Evolutionary conservation across 805 yeast genomes (phyloP), one percentile per base, ranked within the genome.

Genomic region (Groenewaldozyma salmanticensis): DNA sequence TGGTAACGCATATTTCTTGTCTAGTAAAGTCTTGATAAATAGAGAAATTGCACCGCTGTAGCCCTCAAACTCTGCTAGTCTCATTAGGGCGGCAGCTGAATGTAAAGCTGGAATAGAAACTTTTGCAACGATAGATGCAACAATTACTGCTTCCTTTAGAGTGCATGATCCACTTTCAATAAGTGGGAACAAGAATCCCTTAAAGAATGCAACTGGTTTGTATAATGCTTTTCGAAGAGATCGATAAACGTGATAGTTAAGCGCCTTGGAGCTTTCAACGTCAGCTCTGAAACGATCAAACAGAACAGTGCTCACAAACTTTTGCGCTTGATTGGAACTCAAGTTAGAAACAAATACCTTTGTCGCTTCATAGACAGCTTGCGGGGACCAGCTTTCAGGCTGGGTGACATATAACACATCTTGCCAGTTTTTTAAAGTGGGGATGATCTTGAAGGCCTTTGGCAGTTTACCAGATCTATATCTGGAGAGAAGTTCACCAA

Each of bases 121-220:
- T 60, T 87, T 88, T 17, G 85, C 69, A 46, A 92, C 70, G 6
- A 92, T 86, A 21, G 96, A 87, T 18, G 95, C 95, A 15, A 90
- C 94, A 59, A 92, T 87, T 46, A 92, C 77, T 3, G 98, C 97
- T 61, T 92, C 99, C 56, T 94, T 76, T 5, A 85, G 79, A 3
- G 95, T 72, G 62, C 97, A 88, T 22, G 57, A 50, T 40, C 83
- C 83, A n/a, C 76, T 72, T 54, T 86, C 94, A 15, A 87, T 83
- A 44, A 92, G 68, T 19, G 96, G 97, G 58, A 92, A 84, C 45
- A 92, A 67, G 56, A 92, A 87, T 1, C 98, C 99, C 62, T 87
- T 90, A 73, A 90, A 92, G 57, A 90, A 92, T 7, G 98, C 98
- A 42, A 92, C 87, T 22, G 99, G 98, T 61, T 92, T 92, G 69